Conservation (phyloP, 306 rosid genomes). For the Dryas octopetala region DNA sequence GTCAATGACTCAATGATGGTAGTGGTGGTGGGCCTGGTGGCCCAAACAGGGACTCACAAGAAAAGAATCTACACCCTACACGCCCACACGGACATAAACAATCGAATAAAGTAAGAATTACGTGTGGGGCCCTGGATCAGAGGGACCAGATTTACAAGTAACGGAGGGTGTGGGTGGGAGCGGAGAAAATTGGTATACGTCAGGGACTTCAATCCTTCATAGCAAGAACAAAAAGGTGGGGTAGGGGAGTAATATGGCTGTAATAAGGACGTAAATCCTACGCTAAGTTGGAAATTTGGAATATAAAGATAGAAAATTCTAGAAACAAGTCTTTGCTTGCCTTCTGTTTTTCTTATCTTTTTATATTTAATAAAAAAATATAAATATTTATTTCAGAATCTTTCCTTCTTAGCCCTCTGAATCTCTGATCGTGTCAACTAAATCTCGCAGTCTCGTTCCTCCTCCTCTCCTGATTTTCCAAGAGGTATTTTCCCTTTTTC, state of each 20-base stretch:
- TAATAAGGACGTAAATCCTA: conserved; percentile 34
- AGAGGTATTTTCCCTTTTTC: conserved; percentile 6
- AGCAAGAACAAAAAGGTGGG: background rate
- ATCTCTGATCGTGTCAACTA: background rate
- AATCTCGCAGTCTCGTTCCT: background rate
- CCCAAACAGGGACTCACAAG: no score
- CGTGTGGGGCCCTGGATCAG: no score
- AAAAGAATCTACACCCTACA: no score
- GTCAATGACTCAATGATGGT: no score
- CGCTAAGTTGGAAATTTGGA: conserved; percentile 29
- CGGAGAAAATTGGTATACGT: no score
- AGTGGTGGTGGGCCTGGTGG: no score
- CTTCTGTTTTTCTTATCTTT: conserved; percentile 1
- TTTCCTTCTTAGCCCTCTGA: background rate
- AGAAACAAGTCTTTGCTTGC: conserved; percentile 25
- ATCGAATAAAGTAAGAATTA: no score
- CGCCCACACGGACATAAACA: no score
- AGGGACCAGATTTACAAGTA: no score
- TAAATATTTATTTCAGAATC: background rate
- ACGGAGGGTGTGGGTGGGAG: no score
- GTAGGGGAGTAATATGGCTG: background rate
- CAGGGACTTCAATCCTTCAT: no score
- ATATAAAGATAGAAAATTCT: conserved; percentile 39
- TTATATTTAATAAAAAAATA: background rate
- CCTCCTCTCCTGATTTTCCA: no score